Base-by-base conservation (phyloP, 2,329 filamentous ascomycete genomes). In the Ambrosiella beaveri region DNA sequence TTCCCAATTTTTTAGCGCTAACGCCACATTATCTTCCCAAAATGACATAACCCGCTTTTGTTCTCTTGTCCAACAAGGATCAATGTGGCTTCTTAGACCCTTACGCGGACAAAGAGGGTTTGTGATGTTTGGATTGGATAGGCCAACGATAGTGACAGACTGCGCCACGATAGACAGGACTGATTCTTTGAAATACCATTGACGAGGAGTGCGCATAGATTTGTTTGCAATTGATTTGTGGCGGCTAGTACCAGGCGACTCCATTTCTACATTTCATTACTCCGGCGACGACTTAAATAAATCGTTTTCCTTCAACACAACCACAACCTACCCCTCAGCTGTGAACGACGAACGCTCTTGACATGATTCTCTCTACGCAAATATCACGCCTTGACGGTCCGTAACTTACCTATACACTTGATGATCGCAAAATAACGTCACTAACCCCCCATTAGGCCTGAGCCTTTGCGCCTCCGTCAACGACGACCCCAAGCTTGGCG, bases 401-500 rank as follows among this genome's bases (percentile, higher is more conserved):
- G 65, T 62, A 62, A 19, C 58, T 57, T 49, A 54, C 17, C 27
- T 19, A 3, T 51, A n/a, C 8, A 19, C 19, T 3, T 41, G 2
- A 41, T 27, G 3, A 6, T 51, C 27, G 8, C 2, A 51, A 51
- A 35, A 8, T 5, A 36, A 15, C 9, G 27, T 36, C 8, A 51
- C 17, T 11, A 36, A 57, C 62, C 49, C 54, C 54, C 62, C 60
- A 63, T 55, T 66, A 95, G 90, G 91, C 78, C 81, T 97, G 64
- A 90, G 95, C 78, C 81, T 98, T 64, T 91, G 89, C 68, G 91
- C 91, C 61, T 95, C 90, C 1, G 88, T 95, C 65, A 93, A 97
- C 71, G 89, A 96, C 69, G 86, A 88, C 67, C 81, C 86, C 73
- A 80, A 88, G 66, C 82, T 97, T 65, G 75, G 80, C 64, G 89